A percentile compares a stretch with the other conserved stretches of the same genome.
phyloP scores from a whole-genome alignment of 768 basidiomycete species.

The Boletus sp. region DNA sequence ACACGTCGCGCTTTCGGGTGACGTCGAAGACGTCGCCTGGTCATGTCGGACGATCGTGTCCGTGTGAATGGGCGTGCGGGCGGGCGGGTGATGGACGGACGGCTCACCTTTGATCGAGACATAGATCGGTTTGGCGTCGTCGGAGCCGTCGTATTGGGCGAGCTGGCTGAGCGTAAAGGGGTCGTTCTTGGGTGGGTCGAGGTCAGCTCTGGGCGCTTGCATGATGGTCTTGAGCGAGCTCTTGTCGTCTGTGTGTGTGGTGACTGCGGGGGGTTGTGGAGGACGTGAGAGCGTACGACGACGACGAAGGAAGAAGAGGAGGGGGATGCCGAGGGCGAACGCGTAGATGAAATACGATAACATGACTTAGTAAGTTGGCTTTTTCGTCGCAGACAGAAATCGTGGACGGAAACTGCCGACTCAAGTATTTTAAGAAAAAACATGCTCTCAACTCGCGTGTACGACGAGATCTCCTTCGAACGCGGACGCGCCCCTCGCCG shows the following conservation, averaged over 20 bases:
- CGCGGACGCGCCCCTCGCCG: neutral
- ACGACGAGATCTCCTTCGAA: neutral
- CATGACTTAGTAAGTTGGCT: neutral
- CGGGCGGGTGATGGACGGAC: constrained; percentile 33
- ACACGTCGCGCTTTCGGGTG: constrained; percentile 78
- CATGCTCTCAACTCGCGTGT: neutral
- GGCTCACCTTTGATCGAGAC: constrained; percentile 86
- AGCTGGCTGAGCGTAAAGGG: constrained; percentile 72
- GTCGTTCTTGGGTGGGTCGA: constrained; percentile 73
- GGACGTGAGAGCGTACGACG: constrained; percentile 8
- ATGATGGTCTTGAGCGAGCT: constrained; percentile 59
- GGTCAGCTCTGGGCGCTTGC: constrained; percentile 61
- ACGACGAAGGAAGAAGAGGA: constrained; percentile 27
- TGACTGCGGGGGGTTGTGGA: constrained; percentile 6
- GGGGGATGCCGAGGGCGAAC: constrained; percentile 32
- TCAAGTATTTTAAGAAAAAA: too few species aligned
- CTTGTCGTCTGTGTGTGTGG: constrained; percentile 23
- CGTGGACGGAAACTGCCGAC: constrained; percentile 13
- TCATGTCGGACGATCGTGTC: neutral
- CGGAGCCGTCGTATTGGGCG: constrained; percentile 67
- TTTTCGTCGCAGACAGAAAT: constrained; percentile 3
- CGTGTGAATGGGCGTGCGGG: neutral
- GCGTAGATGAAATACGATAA: constrained; percentile 27
- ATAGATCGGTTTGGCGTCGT: constrained; percentile 69
- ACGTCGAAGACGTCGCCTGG: constrained; percentile 88